Conservation (phyloP, 176 grass and related monocot species). For the Musa troglodytarum region DNA sequence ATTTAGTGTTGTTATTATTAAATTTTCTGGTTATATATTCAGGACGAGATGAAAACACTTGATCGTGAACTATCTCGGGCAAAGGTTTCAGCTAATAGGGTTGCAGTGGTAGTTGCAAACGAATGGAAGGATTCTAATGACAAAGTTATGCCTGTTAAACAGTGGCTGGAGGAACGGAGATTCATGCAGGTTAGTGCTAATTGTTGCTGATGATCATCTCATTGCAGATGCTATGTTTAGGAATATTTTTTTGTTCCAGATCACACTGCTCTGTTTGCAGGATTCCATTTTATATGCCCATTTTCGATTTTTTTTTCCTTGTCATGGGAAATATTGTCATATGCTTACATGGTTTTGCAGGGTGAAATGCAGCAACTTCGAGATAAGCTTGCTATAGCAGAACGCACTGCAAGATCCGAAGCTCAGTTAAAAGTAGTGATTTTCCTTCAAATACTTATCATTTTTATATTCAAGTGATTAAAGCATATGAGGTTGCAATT, state of each 20-base stretch:
- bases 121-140: conserved; percentile 99
- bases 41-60: conserved; percentile 95
- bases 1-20: conserved; percentile 5
- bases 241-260: too few relatives aligned
- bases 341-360: conserved; percentile 11
- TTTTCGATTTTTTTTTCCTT: not conserved
- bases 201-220: conserved; percentile 3
- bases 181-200: conserved; percentile 66
- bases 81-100: conserved; percentile 90
- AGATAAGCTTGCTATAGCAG: conserved; percentile 83
- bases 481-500: too few relatives aligned
- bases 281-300: not conserved
- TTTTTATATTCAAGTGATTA: conserved; percentile 10
- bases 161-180: conserved; percentile 96
- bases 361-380: conserved; percentile 92
- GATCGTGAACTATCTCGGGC: conserved; percentile 93
- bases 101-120: conserved; percentile 91
- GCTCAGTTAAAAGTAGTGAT: conserved; percentile 67
- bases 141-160: conserved; percentile 99
- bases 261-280: not conserved
- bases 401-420: conserved; percentile 85
- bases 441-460: not conserved
- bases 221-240: not conserved
- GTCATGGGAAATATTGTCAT: conserved; percentile 9
- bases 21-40: conserved; percentile 25